Percentiles rank a stretch among this genome's conserved stretches.
Evolutionary conservation across 106 monocot genomes (phyloP).

Genomic region (Allium sativum): DNA sequence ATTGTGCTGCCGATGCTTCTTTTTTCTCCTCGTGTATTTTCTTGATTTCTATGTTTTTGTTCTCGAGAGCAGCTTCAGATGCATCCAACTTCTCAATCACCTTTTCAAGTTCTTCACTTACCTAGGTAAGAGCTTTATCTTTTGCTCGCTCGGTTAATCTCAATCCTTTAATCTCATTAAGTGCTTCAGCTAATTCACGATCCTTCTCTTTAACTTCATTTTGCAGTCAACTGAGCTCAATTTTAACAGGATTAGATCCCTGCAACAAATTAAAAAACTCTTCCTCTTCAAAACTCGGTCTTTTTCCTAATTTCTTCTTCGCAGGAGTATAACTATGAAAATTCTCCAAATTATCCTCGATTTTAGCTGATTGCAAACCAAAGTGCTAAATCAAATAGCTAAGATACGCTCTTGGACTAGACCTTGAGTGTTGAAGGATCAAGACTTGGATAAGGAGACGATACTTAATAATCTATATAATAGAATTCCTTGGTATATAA

Average conservation of each 20-base stretch:
- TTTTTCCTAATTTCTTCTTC: conserved; percentile 29
- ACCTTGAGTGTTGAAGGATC: no score
- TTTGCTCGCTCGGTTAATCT: conserved; percentile 64
- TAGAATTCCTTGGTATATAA: no score
- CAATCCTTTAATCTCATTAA: conserved; percentile 60
- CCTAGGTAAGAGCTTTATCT: conserved; percentile 71
- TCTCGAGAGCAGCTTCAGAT: conserved; percentile 57
- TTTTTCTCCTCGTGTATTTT: conserved; percentile 66
- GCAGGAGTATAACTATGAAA: neutral
- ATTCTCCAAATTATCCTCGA: conserved; percentile 7
- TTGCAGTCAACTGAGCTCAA: conserved; percentile 70
- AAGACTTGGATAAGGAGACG: neutral
- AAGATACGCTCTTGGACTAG: no score
- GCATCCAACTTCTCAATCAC: conserved; percentile 46
- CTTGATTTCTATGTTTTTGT: conserved; percentile 83
- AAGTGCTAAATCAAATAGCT: no score
- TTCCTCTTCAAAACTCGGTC: conserved; percentile 43
- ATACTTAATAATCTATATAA: no score
- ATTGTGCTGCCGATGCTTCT: conserved; percentile 61
- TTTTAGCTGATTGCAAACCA: neutral
- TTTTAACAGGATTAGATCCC: conserved; percentile 70
- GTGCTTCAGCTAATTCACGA: conserved; percentile 52
- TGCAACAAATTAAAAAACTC: conserved; percentile 46
- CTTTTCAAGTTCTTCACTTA: conserved; percentile 63
- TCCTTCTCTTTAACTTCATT: conserved; percentile 75